Conservation (phyloP, 2,329 filamentous ascomycete species). For the Sporothrix euskadiensis region DNA sequence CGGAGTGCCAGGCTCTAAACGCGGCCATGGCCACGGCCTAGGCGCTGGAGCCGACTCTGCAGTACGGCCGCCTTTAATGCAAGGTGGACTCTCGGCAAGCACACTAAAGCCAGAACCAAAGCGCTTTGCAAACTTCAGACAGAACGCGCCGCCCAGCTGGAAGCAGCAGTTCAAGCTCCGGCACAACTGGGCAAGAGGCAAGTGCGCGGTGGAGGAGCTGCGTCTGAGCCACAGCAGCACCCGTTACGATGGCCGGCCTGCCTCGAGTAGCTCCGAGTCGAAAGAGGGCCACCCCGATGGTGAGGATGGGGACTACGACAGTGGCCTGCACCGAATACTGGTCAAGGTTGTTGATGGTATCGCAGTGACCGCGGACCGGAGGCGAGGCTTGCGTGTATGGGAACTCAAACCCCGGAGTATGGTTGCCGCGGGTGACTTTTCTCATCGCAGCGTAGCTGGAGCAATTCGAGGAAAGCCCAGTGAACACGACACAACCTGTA, state of each 20-base stretch:
- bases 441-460: neutral
- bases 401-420: constrained; percentile 64
- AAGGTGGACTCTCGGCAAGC: neutral
- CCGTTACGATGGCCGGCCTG: constrained; percentile 1
- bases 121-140: neutral
- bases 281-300: constrained; percentile 29
- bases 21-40: neutral
- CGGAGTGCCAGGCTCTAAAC: too few relatives aligned
- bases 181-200: constrained; percentile 87
- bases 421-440: constrained; percentile 53
- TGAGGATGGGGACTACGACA: constrained; percentile 16
- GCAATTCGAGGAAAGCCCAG: neutral
- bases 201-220: constrained; percentile 77
- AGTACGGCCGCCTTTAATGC: neutral
- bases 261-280: neutral
- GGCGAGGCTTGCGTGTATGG: constrained; percentile 76
- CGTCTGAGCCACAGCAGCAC: constrained; percentile 40
- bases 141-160: constrained; percentile 64
- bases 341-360: constrained; percentile 76
- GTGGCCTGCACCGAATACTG: constrained; percentile 55
- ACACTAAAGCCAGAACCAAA: neutral
- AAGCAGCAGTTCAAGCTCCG: constrained; percentile 84
- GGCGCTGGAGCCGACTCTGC: neutral
- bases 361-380: constrained; percentile 72
- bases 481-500: constrained; percentile 5